phyloP scores from a whole-genome alignment of 2,329 filamentous ascomycete genomes.

The Fusarium sp. region DNA sequence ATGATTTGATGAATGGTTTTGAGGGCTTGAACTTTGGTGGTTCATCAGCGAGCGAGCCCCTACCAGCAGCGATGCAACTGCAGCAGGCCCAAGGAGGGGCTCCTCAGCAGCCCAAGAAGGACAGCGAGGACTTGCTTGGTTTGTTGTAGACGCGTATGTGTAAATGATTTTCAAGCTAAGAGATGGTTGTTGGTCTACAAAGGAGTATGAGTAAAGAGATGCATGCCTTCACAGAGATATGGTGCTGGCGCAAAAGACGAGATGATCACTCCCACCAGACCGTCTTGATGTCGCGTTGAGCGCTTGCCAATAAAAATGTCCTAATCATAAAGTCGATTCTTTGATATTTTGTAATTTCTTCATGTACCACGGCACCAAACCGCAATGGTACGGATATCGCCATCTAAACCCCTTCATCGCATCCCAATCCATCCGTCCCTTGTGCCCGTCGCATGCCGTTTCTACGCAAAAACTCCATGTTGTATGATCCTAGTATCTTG shows the following conservation, averaged over 20 bases:
- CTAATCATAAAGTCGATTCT: slow-evolving; percentile 36
- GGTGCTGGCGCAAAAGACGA: slow-evolving; percentile 39
- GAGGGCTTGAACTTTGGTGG: slow-evolving; percentile 80
- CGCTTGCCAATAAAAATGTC: slow-evolving; percentile 38
- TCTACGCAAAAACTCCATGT: slow-evolving; percentile 18
- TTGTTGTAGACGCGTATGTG: slow-evolving; percentile 50
- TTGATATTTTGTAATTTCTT: slow-evolving; percentile 16
- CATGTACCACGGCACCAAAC: slow-evolving; percentile 28
- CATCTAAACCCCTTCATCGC: neutral
- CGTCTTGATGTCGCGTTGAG: slow-evolving; percentile 33
- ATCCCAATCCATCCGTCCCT: neutral
- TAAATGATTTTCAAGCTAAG: slow-evolving; percentile 20
- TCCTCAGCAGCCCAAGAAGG: slow-evolving; percentile 63
- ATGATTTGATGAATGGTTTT: slow-evolving; percentile 92
- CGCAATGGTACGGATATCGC: slow-evolving; percentile 28
- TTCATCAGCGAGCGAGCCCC: slow-evolving; percentile 64
- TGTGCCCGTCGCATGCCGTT: slow-evolving; percentile 1
- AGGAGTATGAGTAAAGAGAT: slow-evolving; percentile 37
- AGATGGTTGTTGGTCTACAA: slow-evolving; percentile 24
- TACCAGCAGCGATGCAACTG: slow-evolving; percentile 71
- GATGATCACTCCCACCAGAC: slow-evolving; percentile 31
- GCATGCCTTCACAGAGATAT: slow-evolving; percentile 32
- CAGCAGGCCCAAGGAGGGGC: slow-evolving; percentile 50
- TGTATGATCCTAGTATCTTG: neutral
- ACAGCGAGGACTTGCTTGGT: slow-evolving; percentile 69